These are phyloP conservation scores for Pyrus pyrifolia DNA, from an alignment of 306 rosid genomes.

Conservation along the genomic window DNA sequence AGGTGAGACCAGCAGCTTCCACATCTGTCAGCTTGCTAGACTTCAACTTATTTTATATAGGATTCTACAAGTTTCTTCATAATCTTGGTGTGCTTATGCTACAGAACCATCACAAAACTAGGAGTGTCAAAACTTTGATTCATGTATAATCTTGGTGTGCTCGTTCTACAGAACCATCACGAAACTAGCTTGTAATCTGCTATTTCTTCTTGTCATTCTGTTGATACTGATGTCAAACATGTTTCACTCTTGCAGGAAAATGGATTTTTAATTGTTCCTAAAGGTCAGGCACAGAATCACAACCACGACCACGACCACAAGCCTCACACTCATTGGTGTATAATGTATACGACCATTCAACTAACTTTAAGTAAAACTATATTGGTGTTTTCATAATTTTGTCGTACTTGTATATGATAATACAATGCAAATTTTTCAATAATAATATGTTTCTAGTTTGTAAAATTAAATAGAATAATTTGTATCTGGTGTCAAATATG, in stretches of 20 bases:
- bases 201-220: neutral
- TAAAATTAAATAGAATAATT: too few relatives aligned
- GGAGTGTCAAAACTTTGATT: neutral
- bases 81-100: too few relatives aligned
- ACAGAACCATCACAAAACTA: neutral
- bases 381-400: too few relatives aligned
- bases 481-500: too few relatives aligned
- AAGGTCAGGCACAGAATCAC: constrained; percentile 2
- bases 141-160: neutral
- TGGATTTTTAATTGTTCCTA: constrained; percentile 76
- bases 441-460: too few relatives aligned
- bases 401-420: too few relatives aligned
- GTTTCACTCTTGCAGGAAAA: constrained; percentile 48
- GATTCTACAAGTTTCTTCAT: too few relatives aligned
- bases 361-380: too few relatives aligned
- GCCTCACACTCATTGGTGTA: too few relatives aligned
- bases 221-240: neutral
- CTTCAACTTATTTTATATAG: neutral
- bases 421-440: too few relatives aligned
- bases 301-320: too few relatives aligned
- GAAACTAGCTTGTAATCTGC: neutral
- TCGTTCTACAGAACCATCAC: neutral
- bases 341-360: too few relatives aligned
- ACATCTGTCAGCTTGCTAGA: neutral
- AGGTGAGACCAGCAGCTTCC: constrained; percentile 41